These are phyloP conservation scores for Trifolium dubium DNA, from an alignment of 306 rosid genomes.

Conservation along the genomic window DNA sequence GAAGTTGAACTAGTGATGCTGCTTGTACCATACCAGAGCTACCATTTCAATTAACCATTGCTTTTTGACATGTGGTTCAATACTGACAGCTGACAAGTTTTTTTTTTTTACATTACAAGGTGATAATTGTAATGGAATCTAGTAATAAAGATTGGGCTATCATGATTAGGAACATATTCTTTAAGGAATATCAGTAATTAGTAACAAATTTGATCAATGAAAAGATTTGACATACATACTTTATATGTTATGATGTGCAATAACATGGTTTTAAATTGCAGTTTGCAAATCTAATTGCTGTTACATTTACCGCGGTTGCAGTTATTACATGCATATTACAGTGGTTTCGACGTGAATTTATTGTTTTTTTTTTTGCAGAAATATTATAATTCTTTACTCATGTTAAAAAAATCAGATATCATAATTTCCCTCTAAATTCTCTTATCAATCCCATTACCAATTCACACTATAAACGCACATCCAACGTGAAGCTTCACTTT, in stretches of 20 bases:
- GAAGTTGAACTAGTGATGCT: neutral
- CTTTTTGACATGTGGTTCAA: conserved; percentile 41
- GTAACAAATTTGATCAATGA: neutral
- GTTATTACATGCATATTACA: no score
- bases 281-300: neutral
- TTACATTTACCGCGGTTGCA: neutral
- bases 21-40: conserved; percentile 14
- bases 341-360: no score
- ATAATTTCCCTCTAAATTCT: no score
- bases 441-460: no score
- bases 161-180: neutral
- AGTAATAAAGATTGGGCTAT: neutral
- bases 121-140: neutral
- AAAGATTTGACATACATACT: neutral
- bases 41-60: conserved; percentile 18
- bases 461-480: no score
- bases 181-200: neutral
- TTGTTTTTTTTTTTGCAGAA: no score
- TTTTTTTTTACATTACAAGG: neutral
- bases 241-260: neutral
- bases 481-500: no score
- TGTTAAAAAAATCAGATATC: no score
- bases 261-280: neutral
- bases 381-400: no score
- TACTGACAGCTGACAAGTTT: neutral